phyloP scores from a whole-genome alignment of 345 rosid species.

The Eucalyptus curtisii region DNA sequence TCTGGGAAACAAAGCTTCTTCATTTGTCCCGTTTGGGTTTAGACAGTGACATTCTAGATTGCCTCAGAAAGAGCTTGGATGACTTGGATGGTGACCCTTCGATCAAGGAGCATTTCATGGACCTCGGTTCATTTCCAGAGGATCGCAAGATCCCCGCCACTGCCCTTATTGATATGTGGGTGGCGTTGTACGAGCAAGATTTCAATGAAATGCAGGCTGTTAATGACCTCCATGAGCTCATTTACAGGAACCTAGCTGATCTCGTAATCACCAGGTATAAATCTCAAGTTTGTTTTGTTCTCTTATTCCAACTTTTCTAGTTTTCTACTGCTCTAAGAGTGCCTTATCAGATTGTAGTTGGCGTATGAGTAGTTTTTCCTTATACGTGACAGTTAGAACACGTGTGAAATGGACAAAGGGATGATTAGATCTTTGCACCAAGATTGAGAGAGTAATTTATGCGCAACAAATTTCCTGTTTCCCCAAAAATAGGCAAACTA shows the following conservation, averaged over 20 bases:
- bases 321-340: not conserved
- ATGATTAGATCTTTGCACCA: not conserved
- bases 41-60: constrained; percentile 6
- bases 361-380: not conserved
- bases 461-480: no score
- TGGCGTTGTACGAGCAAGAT: not conserved
- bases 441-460: not conserved
- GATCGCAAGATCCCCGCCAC: not conserved
- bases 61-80: constrained; percentile 35
- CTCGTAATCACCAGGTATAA: constrained; percentile 8
- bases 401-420: not conserved
- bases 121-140: constrained; percentile 48
- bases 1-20: not conserved
- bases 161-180: not conserved
- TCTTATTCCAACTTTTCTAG: not conserved
- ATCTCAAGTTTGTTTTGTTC: not conserved
- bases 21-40: constrained; percentile 4
- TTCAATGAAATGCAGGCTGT: no score
- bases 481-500: no score
- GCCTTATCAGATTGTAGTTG: not conserved
- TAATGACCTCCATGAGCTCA: constrained; percentile 25
- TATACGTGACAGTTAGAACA: not conserved
- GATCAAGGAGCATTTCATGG: constrained; percentile 39
- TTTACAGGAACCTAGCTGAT: constrained; percentile 21
- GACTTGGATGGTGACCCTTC: constrained; percentile 4